Evolutionary conservation across 2,329 filamentous ascomycete species (phyloP).

Genomic region (Aspergillus cejpii): DNA sequence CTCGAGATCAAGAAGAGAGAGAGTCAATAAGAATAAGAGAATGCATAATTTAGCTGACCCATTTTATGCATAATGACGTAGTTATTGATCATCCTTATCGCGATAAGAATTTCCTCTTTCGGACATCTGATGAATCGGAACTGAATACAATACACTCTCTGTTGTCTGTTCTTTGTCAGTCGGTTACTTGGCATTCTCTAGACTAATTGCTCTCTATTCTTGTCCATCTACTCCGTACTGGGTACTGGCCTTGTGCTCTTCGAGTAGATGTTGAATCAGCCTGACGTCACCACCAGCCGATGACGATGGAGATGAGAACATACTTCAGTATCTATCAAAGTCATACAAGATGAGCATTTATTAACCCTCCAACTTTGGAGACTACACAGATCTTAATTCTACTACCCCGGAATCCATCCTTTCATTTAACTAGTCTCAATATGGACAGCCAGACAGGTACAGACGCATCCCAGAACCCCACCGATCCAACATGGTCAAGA

Average conservation of each 20-base stretch:
- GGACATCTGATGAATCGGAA: not conserved
- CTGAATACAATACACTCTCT: too few species aligned
- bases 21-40: not conserved
- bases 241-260: too few species aligned
- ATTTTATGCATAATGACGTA: not conserved
- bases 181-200: too few species aligned
- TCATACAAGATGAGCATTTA: conserved; percentile 14
- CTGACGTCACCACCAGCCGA: conserved; percentile 7
- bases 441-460: conserved; percentile 26
- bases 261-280: not conserved
- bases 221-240: too few species aligned
- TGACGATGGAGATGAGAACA: conserved; percentile 9
- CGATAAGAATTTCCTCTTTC: not conserved
- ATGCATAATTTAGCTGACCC: not conserved
- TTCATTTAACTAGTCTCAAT: conserved; percentile 23
- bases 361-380: conserved; percentile 10
- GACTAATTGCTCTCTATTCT: too few species aligned
- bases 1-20: not conserved
- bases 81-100: not conserved
- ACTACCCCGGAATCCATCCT: conserved; percentile 11
- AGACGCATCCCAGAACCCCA: conserved; percentile 7
- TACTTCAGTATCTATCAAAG: too few species aligned
- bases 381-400: conserved; percentile 8
- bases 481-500: not conserved
- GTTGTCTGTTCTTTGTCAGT: too few species aligned